Evolutionary conservation across 495 filamentous ascomycete genomes (phyloP).

Genomic region (Penicillium argentinense): DNA sequence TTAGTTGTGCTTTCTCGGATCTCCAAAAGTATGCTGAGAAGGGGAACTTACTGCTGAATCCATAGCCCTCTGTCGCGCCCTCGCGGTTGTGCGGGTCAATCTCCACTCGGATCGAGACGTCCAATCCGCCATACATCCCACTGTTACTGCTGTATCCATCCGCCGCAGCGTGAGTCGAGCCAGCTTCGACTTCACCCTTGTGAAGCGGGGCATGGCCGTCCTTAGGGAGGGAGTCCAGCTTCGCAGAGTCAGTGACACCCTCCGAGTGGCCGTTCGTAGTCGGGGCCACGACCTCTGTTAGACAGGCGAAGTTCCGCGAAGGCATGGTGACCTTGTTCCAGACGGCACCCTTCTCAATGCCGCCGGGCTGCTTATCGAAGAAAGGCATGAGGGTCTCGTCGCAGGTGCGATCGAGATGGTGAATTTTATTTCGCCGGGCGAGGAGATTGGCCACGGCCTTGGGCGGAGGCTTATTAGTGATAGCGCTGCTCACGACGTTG

Average conservation of each 20-base stretch:
- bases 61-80: slow-evolving; percentile 67
- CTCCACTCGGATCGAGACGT: slow-evolving; percentile 69
- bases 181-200: slow-evolving; percentile 62
- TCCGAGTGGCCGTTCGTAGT: slow-evolving; percentile 22
- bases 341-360: slow-evolving; percentile 59
- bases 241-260: slow-evolving; percentile 11
- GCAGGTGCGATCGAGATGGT: slow-evolving; percentile 80
- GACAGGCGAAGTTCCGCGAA: slow-evolving; percentile 79
- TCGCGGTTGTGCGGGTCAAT: slow-evolving; percentile 63
- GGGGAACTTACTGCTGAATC: slow-evolving; percentile 54
- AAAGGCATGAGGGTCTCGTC: slow-evolving; percentile 87
- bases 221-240: slow-evolving; percentile 40
- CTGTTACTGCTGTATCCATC: slow-evolving; percentile 50
- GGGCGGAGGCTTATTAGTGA: slow-evolving; percentile 94
- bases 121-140: slow-evolving; percentile 59
- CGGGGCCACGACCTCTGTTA: slow-evolving; percentile 61
- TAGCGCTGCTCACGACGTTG: slow-evolving; percentile 73
- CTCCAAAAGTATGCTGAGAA: neutral
- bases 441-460: slow-evolving; percentile 85
- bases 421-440: slow-evolving; percentile 83
- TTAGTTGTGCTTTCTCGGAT: too few species aligned
- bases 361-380: slow-evolving; percentile 81
- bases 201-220: slow-evolving; percentile 65
- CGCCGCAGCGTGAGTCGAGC: slow-evolving; percentile 64
- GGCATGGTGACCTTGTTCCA: slow-evolving; percentile 90